These are phyloP conservation scores for Chaetoceros tenuissimus DNA, from an alignment of 108 stramenopile species.

Conservation along the genomic window DNA sequence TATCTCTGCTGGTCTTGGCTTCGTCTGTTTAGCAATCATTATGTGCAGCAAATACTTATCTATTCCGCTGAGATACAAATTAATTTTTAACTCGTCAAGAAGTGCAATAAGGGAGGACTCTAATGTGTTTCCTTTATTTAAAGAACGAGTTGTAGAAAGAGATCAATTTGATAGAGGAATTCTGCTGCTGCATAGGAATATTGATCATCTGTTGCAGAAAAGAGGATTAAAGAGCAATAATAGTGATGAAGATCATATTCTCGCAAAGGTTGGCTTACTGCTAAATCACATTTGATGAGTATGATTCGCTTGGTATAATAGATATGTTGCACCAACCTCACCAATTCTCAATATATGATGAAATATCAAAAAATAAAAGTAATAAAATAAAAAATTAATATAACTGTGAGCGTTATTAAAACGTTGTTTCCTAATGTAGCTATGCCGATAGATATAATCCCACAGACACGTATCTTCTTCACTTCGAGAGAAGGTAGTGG, in stretches of 20 bases:
- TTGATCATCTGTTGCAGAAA: conserved; percentile 55
- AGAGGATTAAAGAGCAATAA: conserved; percentile 11
- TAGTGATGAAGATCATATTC: neutral
- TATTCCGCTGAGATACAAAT: conserved; percentile 60
- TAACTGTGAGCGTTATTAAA: too few species aligned
- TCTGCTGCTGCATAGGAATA: conserved; percentile 52
- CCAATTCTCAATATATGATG: too few species aligned
- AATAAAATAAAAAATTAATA: too few species aligned
- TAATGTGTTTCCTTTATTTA: conserved; percentile 68
- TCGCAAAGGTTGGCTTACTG: neutral
- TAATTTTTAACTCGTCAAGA: conserved; percentile 81
- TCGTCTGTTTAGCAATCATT: conserved; percentile 58
- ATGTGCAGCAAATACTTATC: conserved; percentile 75
- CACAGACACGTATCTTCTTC: too few species aligned
- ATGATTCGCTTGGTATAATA: too few species aligned
- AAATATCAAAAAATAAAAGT: too few species aligned
- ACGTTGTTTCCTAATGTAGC: too few species aligned
- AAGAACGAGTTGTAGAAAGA: conserved; percentile 53
- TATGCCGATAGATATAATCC: too few species aligned
- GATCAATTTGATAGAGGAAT: conserved; percentile 70
- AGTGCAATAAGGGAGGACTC: conserved; percentile 43
- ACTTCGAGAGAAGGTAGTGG: too few species aligned
- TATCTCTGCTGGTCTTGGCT: conserved; percentile 75
- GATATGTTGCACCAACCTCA: too few species aligned
- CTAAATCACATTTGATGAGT: neutral